phyloP scores from a whole-genome alignment of 116 monocot species.

The Papilionanthe hybrid region DNA sequence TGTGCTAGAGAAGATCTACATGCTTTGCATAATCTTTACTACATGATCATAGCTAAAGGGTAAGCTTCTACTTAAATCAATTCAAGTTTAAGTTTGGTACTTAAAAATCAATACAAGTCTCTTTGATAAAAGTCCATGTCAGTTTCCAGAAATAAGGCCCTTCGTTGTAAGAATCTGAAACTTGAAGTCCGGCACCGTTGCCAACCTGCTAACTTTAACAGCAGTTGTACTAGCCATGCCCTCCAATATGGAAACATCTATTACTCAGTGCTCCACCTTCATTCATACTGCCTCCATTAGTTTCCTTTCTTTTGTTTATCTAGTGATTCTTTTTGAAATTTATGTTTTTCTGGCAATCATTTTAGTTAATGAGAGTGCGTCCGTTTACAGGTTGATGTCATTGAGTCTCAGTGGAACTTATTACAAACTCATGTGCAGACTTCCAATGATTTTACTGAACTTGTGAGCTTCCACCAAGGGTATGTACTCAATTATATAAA shows the following conservation, averaged over 20 bases:
- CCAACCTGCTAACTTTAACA: neutral
- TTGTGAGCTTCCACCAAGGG: slow-evolving; percentile 96
- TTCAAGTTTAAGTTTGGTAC: neutral
- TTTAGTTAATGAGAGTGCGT: neutral
- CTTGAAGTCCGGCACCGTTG: neutral
- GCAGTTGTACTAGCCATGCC: neutral
- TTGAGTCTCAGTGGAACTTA: slow-evolving; percentile 97
- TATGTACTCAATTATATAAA: slow-evolving; percentile 34
- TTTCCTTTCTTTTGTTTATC: neutral
- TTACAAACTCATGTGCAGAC: slow-evolving; percentile 86
- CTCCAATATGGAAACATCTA: neutral
- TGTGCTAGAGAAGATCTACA: neutral
- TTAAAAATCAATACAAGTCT: neutral
- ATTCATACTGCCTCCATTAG: neutral
- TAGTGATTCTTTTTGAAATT: neutral
- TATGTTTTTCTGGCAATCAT: neutral
- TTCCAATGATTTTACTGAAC: slow-evolving; percentile 97
- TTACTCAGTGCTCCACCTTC: neutral
- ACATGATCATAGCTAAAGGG: neutral
- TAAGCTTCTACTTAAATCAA: neutral
- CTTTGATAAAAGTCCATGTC: neutral
- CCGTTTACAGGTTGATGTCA: slow-evolving; percentile 86
- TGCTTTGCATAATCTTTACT: neutral
- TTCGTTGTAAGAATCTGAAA: neutral
- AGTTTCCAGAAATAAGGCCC: neutral